phyloP scores from a whole-genome alignment of 1,139 yeast species.

The Lodderomyces pseudojiufengensis region DNA sequence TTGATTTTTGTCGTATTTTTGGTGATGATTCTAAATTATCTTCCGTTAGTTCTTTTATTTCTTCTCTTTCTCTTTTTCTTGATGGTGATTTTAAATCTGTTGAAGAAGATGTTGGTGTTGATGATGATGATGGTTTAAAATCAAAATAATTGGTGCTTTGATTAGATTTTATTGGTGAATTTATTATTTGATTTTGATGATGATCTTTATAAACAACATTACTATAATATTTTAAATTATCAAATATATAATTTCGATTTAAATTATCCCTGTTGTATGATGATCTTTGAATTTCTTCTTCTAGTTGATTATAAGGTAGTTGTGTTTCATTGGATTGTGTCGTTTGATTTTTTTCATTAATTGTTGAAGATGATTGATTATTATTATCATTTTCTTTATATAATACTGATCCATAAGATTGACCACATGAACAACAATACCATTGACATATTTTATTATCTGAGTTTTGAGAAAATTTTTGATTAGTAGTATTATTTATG shows the following conservation, averaged over 20 bases:
- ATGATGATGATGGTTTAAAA: constrained; percentile 3
- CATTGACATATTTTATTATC: constrained; percentile 46
- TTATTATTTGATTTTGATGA: constrained; percentile 9
- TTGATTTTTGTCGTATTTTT: neutral
- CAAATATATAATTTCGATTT: constrained; percentile 10
- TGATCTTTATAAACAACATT: constrained; percentile 25
- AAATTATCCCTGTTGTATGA: too few relatives aligned
- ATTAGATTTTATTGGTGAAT: constrained; percentile 2
- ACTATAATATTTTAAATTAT: constrained; percentile 27
- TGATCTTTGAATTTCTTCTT: too few relatives aligned
- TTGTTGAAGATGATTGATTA: constrained; percentile 3
- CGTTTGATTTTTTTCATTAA: too few relatives aligned
- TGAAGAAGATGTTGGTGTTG: too few relatives aligned
- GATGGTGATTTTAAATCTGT: constrained; percentile 1
- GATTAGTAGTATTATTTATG: neutral
- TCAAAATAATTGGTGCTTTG: constrained; percentile 7
- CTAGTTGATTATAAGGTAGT: neutral
- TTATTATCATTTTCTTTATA: constrained; percentile 19
- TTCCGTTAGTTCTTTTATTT: neutral
- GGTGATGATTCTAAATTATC: too few relatives aligned
- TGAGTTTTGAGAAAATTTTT: constrained; percentile 11
- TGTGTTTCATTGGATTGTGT: too few relatives aligned
- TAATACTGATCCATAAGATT: constrained; percentile 42
- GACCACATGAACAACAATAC: constrained; percentile 55
- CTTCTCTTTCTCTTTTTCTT: neutral